Evolutionary conservation across 805 yeast genomes (phyloP).

Genomic region (Kazachstania taianensis): DNA sequence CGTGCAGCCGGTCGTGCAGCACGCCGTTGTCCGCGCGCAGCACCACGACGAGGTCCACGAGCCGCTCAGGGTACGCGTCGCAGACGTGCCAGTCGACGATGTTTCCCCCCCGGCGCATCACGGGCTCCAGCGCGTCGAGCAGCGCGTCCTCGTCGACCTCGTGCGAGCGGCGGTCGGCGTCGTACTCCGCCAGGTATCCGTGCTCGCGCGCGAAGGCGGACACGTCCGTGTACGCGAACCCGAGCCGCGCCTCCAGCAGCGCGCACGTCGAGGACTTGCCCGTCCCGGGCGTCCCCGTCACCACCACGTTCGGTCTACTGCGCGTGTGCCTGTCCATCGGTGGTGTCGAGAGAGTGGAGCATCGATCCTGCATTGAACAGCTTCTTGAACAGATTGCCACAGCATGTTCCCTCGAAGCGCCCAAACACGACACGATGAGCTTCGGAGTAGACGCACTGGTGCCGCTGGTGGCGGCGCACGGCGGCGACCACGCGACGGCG

Average conservation of each 20-base stretch:
- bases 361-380: background rate
- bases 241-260: constrained; percentile 24
- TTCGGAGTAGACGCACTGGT: constrained; percentile 27
- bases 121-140: constrained; percentile 69
- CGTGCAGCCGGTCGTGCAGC: constrained; percentile 64
- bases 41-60: constrained; percentile 87
- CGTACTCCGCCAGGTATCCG: constrained; percentile 73
- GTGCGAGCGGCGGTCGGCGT: constrained; percentile 71
- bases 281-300: constrained; percentile 87
- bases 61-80: constrained; percentile 86
- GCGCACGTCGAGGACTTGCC: constrained; percentile 30
- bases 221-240: constrained; percentile 45
- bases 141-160: constrained; percentile 90
- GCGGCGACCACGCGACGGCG: constrained; percentile 27
- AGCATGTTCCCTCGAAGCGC: no score
- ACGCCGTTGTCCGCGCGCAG: constrained; percentile 64
- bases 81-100: constrained; percentile 96
- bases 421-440: constrained; percentile 13
- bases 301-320: constrained; percentile 59
- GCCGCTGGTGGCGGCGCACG: constrained; percentile 18
- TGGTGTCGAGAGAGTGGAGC: no score
- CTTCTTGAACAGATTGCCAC: background rate
- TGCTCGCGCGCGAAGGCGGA: constrained; percentile 75
- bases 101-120: constrained; percentile 76
- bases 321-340: constrained; percentile 15